A percentile compares a stretch with the other conserved stretches of the same genome.
Evolutionary conservation across 176 grass and related monocot genomes (phyloP).

Genomic region (Carex kokanica): DNA sequence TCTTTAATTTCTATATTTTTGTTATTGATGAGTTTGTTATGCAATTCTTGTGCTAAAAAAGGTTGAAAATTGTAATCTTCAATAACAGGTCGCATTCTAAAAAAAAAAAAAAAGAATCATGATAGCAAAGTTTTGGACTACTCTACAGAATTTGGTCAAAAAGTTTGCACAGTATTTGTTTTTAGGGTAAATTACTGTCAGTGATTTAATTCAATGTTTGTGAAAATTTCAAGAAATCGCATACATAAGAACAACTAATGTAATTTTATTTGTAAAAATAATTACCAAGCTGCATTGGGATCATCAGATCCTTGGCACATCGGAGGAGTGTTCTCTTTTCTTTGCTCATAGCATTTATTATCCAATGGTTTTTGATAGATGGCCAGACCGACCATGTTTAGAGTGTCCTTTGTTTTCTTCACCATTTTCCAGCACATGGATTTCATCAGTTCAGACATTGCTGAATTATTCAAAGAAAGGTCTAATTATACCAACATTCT

Average conservation of each 20-base stretch:
- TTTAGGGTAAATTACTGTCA: neutral
- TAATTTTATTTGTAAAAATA: neutral
- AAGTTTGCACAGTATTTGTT: neutral
- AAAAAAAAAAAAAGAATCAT: neutral
- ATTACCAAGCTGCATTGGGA: slow-evolving; percentile 79
- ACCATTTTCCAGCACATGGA: slow-evolving; percentile 94
- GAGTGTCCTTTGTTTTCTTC: slow-evolving; percentile 60
- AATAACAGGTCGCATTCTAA: neutral
- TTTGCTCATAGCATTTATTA: slow-evolving; percentile 65
- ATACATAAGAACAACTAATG: slow-evolving; percentile 4
- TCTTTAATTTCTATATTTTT: neutral
- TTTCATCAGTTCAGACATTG: slow-evolving; percentile 60
- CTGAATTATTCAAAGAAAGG: slow-evolving; percentile 29
- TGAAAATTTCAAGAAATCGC: neutral
- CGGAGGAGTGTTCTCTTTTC: slow-evolving; percentile 36
- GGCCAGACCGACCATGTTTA: slow-evolving; percentile 66
- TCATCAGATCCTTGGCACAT: slow-evolving; percentile 81
- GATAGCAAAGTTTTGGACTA: neutral
- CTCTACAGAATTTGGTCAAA: neutral
- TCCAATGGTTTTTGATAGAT: slow-evolving; percentile 63
- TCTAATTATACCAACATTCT: neutral
- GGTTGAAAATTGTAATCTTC: neutral
- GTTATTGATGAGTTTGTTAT: neutral
- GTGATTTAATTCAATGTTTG: neutral
- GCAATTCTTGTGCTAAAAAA: neutral